These are phyloP conservation scores for Solanum hybrid DNA, from an alignment of 305 asterid genomes.

Conservation along the genomic window DNA sequence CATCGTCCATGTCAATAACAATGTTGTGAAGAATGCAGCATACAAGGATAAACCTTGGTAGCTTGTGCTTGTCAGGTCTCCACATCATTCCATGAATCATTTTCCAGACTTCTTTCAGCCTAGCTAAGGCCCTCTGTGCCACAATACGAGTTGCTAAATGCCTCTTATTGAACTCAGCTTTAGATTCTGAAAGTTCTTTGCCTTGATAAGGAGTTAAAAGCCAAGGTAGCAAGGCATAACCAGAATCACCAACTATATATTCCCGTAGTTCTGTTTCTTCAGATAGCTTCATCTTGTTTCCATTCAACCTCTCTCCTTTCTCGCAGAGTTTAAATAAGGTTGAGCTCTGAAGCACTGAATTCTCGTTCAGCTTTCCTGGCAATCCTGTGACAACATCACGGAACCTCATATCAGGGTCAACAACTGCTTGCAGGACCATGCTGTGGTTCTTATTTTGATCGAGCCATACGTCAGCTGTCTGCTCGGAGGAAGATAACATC, in stretches of 20 bases:
- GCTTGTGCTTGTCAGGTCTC: slow-evolving; percentile 85
- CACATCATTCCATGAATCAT: slow-evolving; percentile 83
- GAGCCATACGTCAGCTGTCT: slow-evolving; percentile 55
- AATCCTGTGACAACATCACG: slow-evolving; percentile 61
- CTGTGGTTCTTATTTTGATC: slow-evolving; percentile 56
- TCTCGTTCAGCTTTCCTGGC: slow-evolving; percentile 67
- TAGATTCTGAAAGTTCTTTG: slow-evolving; percentile 29
- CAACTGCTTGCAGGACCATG: slow-evolving; percentile 74
- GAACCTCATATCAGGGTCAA: slow-evolving; percentile 69
- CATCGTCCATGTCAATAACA: slow-evolving; percentile 67
- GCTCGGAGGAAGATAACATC: slow-evolving; percentile 63
- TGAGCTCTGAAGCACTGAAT: slow-evolving; percentile 44
- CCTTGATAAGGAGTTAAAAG: slow-evolving; percentile 69
- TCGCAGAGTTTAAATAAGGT: slow-evolving; percentile 44
- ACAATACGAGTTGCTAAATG: slow-evolving; percentile 41
- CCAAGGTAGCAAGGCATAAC: slow-evolving; percentile 71
- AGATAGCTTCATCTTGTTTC: slow-evolving; percentile 21
- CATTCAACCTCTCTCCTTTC: slow-evolving; percentile 44
- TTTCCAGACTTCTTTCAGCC: slow-evolving; percentile 74
- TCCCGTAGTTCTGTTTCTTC: slow-evolving; percentile 42
- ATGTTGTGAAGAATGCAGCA: slow-evolving; percentile 93
- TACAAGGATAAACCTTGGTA: slow-evolving; percentile 70
- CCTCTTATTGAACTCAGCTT: slow-evolving; percentile 51
- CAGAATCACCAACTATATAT: slow-evolving; percentile 64
- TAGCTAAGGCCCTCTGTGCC: slow-evolving; percentile 54